Evolutionary conservation across 2,329 filamentous ascomycete genomes (phyloP).

Genomic region (Zymoseptoria brevis): DNA sequence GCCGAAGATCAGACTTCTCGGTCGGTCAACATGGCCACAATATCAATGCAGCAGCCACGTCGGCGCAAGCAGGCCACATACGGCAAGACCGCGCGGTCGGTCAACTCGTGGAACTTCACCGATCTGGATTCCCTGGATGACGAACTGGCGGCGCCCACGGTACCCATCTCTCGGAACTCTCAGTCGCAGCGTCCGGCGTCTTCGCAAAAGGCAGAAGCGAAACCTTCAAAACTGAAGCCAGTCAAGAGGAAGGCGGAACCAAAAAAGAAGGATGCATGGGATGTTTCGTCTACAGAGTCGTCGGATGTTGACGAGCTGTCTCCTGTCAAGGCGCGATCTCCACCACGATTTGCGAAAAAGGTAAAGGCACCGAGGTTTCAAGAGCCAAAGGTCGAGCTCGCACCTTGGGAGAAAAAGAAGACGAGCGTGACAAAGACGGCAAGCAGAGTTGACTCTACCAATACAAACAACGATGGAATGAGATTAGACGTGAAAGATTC

Average conservation of each 20-base stretch:
- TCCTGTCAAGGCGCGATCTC: constrained; percentile 12
- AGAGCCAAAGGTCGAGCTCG: constrained; percentile 10
- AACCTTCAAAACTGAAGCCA: background rate
- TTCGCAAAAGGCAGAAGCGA: constrained; percentile 10
- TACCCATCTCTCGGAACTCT: background rate
- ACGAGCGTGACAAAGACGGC: background rate
- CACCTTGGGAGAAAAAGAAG: constrained; percentile 23
- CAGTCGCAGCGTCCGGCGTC: constrained; percentile 3
- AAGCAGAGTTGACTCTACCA: background rate
- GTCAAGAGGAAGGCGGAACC: constrained; percentile 2
- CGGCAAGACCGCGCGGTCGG: constrained; percentile 16
- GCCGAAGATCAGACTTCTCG: background rate
- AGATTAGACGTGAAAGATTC: background rate
- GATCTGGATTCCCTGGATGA: constrained; percentile 14
- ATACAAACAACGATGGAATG: background rate
- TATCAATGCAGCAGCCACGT: constrained; percentile 10
- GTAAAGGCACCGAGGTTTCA: constrained; percentile 5
- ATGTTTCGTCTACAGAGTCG: constrained; percentile 30
- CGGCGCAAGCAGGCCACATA: constrained; percentile 21
- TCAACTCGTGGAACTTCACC: constrained; percentile 12
- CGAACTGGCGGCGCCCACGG: constrained; percentile 4
- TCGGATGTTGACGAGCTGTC: constrained; percentile 26
- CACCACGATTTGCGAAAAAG: constrained; percentile 9
- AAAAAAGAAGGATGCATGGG: constrained; percentile 30
- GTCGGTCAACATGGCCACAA: constrained; percentile 9